Percentiles rank a stretch among this genome's conserved stretches.
Conservation (phyloP, 306 rosid genomes). For the Canavalia gladiata region DNA sequence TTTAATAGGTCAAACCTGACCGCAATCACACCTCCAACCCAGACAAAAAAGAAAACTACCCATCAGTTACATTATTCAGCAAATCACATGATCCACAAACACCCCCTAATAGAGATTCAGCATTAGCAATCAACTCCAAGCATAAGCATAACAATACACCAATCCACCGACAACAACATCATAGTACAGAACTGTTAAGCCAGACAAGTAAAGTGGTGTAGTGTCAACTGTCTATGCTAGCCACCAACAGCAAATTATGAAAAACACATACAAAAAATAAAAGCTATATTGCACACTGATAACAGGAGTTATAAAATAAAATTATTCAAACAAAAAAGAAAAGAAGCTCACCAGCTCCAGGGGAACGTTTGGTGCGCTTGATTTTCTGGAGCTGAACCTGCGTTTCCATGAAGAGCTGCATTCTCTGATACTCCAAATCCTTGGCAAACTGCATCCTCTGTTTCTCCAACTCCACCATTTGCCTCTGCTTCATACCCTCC, state of each 20-base stretch:
- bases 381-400: conserved; percentile 71
- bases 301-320: not conserved
- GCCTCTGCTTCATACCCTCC: conserved; percentile 70
- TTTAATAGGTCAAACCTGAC: not conserved
- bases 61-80: conserved; percentile 1
- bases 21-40: not conserved
- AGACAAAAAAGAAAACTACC: not conserved
- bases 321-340: not conserved
- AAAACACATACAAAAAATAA: not conserved
- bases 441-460: conserved; percentile 83
- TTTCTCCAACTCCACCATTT: conserved; percentile 80
- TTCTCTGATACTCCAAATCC: conserved; percentile 82
- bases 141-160: not conserved
- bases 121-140: not conserved
- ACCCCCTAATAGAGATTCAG: not conserved
- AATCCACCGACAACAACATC: conserved; percentile 27
- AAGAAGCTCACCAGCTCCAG: conserved; percentile 58
- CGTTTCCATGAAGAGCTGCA: conserved; percentile 76
- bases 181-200: not conserved
- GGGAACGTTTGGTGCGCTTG: conserved; percentile 67
- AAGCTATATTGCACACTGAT: not conserved
- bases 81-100: conserved; percentile 30
- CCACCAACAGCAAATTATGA: not conserved
- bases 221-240: not conserved
- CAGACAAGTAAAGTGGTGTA: conserved; percentile 8